Evolutionary conservation across 306 rosid species (phyloP).

Genomic region (Dryas drummondii): DNA sequence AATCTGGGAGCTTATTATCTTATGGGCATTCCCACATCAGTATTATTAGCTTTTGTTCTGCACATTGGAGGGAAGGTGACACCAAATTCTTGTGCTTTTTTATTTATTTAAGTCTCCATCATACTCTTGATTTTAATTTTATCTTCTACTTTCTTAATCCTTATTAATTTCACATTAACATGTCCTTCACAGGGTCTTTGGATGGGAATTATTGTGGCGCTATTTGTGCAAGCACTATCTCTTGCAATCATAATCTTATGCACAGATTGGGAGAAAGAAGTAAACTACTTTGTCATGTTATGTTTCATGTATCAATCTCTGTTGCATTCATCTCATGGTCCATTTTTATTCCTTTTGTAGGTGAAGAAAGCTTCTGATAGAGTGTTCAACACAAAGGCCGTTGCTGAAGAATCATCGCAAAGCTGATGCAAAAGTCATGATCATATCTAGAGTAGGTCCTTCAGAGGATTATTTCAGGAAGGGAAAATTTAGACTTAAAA

Average conservation of each 20-base stretch:
- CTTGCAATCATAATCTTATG: constrained; percentile 19
- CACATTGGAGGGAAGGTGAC: constrained; percentile 41
- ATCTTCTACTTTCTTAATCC: not conserved
- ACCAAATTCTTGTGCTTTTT: not conserved
- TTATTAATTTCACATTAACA: not conserved
- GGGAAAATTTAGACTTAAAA: too few species aligned
- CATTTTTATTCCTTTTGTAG: constrained; percentile 19
- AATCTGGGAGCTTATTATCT: constrained; percentile 41
- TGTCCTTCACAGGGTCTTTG: constrained; percentile 38
- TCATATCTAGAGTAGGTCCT: not conserved
- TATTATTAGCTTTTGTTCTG: constrained; percentile 33
- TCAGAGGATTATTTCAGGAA: not conserved
- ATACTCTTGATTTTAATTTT: not conserved
- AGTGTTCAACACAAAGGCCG: constrained; percentile 4
- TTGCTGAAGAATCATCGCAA: constrained; percentile 1
- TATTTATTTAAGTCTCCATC: not conserved
- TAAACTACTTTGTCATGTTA: not conserved
- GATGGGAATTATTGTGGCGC: constrained; percentile 28
- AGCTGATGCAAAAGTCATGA: not conserved
- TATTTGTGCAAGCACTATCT: constrained; percentile 19
- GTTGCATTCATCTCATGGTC: not conserved
- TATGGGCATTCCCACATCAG: constrained; percentile 30
- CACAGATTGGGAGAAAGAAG: constrained; percentile 36
- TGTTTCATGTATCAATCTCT: not conserved
- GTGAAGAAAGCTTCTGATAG: constrained; percentile 37